phyloP scores from a whole-genome alignment of 164 flowering plant species.

The Tetrastigma voinierianum region DNA sequence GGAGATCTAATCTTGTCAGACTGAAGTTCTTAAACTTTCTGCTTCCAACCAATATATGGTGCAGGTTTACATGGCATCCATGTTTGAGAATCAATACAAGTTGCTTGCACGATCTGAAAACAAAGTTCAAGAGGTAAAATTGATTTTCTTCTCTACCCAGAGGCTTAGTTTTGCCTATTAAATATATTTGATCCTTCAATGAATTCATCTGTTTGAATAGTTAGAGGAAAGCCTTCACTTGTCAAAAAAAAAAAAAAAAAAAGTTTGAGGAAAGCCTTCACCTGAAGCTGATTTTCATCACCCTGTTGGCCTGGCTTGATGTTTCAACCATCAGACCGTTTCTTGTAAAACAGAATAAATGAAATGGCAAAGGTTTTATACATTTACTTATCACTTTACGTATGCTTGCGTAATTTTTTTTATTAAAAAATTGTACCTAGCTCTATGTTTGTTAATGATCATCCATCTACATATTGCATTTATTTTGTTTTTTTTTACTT shows the following conservation, averaged over 20 bases:
- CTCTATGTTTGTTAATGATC: neutral
- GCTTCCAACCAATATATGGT: conserved; percentile 7
- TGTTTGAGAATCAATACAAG: conserved; percentile 85
- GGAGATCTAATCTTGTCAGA: neutral
- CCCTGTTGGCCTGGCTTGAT: neutral
- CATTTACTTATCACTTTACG: neutral
- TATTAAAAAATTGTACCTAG: too few species aligned
- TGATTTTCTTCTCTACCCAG: too few species aligned
- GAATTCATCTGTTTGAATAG: neutral
- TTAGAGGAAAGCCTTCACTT: neutral
- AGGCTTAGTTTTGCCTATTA: neutral
- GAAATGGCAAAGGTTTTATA: neutral
- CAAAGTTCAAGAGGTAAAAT: conserved; percentile 89
- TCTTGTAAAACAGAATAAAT: neutral
- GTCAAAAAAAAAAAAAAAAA: too few species aligned
- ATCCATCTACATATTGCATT: neutral
- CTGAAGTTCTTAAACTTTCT: neutral
- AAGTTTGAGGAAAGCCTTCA: neutral
- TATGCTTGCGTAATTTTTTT: neutral
- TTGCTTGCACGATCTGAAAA: conserved; percentile 94
- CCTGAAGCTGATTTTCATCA: too few species aligned
- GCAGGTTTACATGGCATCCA: conserved; percentile 96
- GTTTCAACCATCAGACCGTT: too few species aligned
- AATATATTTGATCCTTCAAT: neutral
- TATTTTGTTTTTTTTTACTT: neutral